These are phyloP conservation scores for Penicillium paradoxum DNA, from an alignment of 495 filamentous ascomycete genomes.

Conservation along the genomic window DNA sequence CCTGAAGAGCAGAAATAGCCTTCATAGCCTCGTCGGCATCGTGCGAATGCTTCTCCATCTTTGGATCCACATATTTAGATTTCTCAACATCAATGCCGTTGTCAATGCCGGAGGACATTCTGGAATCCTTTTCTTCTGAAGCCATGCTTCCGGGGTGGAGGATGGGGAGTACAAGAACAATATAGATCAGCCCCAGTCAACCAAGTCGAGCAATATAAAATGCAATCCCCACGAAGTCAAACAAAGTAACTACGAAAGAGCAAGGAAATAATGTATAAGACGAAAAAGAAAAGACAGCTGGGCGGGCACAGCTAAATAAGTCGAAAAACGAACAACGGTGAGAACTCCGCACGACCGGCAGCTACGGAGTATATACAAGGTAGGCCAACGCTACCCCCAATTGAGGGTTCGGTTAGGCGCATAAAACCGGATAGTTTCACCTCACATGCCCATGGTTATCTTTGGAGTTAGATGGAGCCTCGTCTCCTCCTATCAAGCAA, in stretches of 20 bases:
- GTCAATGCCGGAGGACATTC: constrained; percentile 21
- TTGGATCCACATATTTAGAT: constrained; percentile 25
- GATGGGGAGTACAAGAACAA: neutral
- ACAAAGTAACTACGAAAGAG: neutral
- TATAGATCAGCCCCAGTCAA: neutral
- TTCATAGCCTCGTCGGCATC: constrained; percentile 60
- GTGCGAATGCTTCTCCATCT: constrained; percentile 47
- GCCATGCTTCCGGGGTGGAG: constrained; percentile 15
- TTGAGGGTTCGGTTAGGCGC: neutral
- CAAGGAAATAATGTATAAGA: neutral
- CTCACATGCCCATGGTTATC: neutral
- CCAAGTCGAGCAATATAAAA: neutral
- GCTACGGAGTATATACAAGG: neutral
- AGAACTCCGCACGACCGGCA: neutral
- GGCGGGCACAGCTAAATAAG: constrained; percentile 1
- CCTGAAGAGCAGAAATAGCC: constrained; percentile 44
- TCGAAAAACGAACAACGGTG: neutral
- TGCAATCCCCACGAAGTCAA: neutral
- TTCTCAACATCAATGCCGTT: constrained; percentile 25
- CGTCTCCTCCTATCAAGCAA: constrained; percentile 15
- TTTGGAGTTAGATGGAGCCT: neutral
- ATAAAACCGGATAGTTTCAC: neutral
- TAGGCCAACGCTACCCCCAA: neutral
- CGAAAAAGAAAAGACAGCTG: neutral
- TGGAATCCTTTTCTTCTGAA: constrained; percentile 17